Evolutionary conservation across 148 eudicot genomes (phyloP).

Genomic region (Cornus controversa): DNA sequence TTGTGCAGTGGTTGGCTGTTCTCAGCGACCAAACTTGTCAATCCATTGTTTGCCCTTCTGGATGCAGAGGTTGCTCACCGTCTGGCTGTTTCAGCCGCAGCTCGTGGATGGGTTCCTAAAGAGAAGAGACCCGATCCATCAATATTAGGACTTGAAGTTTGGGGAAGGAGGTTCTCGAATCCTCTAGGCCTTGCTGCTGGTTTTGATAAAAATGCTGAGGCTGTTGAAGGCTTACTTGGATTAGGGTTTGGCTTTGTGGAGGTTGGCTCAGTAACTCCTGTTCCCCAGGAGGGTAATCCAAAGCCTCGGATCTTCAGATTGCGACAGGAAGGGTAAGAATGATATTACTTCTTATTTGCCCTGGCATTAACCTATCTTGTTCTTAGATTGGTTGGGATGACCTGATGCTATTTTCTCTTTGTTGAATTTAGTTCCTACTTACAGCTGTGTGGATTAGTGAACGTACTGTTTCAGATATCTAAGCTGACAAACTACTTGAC

Average conservation of each 20-base stretch:
- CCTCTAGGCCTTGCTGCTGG: slow-evolving; percentile 99
- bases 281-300: slow-evolving; percentile 95
- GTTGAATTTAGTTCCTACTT: background rate
- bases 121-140: slow-evolving; percentile 93
- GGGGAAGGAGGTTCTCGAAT: slow-evolving; percentile 97
- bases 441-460: background rate
- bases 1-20: slow-evolving; percentile 95
- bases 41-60: slow-evolving; percentile 87
- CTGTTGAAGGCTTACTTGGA: slow-evolving; percentile 97
- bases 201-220: slow-evolving; percentile 99
- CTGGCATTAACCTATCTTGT: background rate
- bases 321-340: slow-evolving; percentile 78
- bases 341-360: slow-evolving; percentile 19
- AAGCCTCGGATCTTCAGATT: slow-evolving; percentile 98
- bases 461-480: slow-evolving; percentile 3
- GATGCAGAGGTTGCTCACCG: slow-evolving; percentile 93
- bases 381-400: background rate
- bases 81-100: slow-evolving; percentile 84
- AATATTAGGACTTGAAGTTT: slow-evolving; percentile 75
- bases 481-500: background rate
- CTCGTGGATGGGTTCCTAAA: slow-evolving; percentile 98
- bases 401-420: background rate
- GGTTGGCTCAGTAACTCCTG: slow-evolving; percentile 97
- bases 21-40: slow-evolving; percentile 92
- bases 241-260: slow-evolving; percentile 96